A percentile compares a stretch with the other conserved stretches of the same genome.
phyloP scores from a whole-genome alignment of 306 rosid genomes.

The Prunus persica region Prunus_persica_NCBIv2 NC_034013.1:16443001-16443500 shows the following conservation, averaged over 20 bases:
- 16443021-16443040: conserved; percentile 20
- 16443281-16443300: conserved; percentile 53
- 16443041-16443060: background rate
- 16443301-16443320: background rate
- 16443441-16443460: background rate
- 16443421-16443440: background rate
- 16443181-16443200: conserved; percentile 54
- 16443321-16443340: background rate
- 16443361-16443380: background rate
- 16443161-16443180: conserved; percentile 45
- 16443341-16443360: background rate
- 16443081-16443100: background rate
- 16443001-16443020: conserved; percentile 27
- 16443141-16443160: conserved; percentile 15
- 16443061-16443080: background rate
- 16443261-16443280: conserved; percentile 66
- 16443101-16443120: background rate
- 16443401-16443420: background rate
- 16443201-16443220: conserved; percentile 62
- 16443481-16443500: background rate
- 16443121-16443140: background rate
- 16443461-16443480: background rate
- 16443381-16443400: background rate
- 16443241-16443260: conserved; percentile 67
- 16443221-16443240: conserved; percentile 49